Base-by-base conservation (phyloP, 2,329 filamentous ascomycete species). In the Ophiocordyceps sinensis region DNA sequence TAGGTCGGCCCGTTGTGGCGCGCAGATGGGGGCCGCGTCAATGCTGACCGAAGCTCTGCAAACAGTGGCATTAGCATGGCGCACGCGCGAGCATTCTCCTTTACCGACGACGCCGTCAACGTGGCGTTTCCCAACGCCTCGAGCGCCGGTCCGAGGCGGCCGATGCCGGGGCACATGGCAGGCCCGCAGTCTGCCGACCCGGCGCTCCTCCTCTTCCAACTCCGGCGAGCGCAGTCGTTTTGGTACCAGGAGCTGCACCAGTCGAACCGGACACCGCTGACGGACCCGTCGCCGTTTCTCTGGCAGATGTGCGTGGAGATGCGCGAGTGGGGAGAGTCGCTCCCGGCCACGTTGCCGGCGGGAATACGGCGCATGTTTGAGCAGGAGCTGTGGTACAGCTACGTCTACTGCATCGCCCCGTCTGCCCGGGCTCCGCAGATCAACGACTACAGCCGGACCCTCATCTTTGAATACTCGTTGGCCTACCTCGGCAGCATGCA, bases 231-330 rank as follows among this genome's bases (percentile, higher is more conserved):
- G 7, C 82, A 96, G 57, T 96, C 91, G 0, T 73, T 73, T 39
- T 94, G 86, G 77, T 96, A 96, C 52, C 87, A 93, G 53, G 76
- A 81, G 19, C 74, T 95, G 3, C 91, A 91, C 54, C 85, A 91
- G 53, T 83, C 79, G 15, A 82, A 83, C 10, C 74, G 79, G 1
- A 68, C 73, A 2, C 73, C 76, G n/a, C 70, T 85, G 43, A 66
- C 75, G 15, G 77, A 88, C 41, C 72, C 84, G 1, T 71, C 80
- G 11, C 70, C 72, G 0, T 86, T 83, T 55, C 74, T 87, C 37
- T 87, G 83, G 79, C 74, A 78, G 43, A 79, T 79, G 60, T 88
- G 83, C 52, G 68, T 78, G 37, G 73, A 82, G 32, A 87, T 85
- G 80, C 77, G 72, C 41, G 75, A 78, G 52, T 96, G 89, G 89